Conservation (phyloP, 257 asterid genomes). For the Petrea volubilis region DNA sequence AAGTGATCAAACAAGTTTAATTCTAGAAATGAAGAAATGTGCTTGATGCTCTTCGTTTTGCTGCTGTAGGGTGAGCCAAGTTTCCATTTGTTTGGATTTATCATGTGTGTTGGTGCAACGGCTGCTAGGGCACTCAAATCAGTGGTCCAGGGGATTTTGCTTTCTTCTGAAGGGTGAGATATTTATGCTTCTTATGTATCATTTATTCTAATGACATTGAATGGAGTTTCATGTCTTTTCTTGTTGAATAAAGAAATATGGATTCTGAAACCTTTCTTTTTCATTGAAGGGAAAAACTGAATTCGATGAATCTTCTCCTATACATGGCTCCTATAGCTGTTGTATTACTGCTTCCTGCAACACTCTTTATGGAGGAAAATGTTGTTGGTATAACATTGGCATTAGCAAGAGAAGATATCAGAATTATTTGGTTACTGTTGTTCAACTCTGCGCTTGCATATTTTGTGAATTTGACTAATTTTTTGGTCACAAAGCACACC, state of each 20-base stretch:
- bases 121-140: slow-evolving; percentile 94
- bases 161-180: slow-evolving; percentile 78
- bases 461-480: slow-evolving; percentile 85
- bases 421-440: slow-evolving; percentile 65
- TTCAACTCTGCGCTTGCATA: slow-evolving; percentile 87
- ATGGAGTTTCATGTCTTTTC: neutral
- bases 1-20: neutral
- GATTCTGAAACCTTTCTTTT: slow-evolving; percentile 20
- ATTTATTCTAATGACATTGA: neutral
- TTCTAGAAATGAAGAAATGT: neutral
- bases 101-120: slow-evolving; percentile 85
- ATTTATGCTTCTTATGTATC: neutral
- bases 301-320: slow-evolving; percentile 88
- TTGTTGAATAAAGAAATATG: neutral
- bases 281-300: slow-evolving; percentile 71
- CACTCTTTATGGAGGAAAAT: slow-evolving; percentile 76
- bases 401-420: slow-evolving; percentile 63
- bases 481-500: slow-evolving; percentile 91
- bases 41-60: slow-evolving; percentile 7
- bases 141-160: slow-evolving; percentile 88
- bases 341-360: slow-evolving; percentile 69
- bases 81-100: slow-evolving; percentile 82
- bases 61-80: slow-evolving; percentile 83
- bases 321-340: slow-evolving; percentile 96
- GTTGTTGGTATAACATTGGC: slow-evolving; percentile 74